Base-by-base conservation (phyloP, 371 early-diverging fungal genomes). In the Umbelopsis sp. region DNA sequence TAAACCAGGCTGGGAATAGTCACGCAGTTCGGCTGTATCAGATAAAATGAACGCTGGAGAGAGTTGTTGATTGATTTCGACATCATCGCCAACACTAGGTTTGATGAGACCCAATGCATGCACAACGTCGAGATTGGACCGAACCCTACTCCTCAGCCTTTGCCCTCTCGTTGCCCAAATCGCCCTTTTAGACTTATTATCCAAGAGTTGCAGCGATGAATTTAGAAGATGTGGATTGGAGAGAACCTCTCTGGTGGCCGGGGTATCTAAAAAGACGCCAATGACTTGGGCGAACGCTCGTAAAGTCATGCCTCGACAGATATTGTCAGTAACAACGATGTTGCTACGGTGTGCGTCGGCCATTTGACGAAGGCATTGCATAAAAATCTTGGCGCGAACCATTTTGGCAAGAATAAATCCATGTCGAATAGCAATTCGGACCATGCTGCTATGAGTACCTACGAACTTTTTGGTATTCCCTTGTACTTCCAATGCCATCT, bases 351-450 rank as follows among this genome's bases (percentile, higher is more conserved):
- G 29, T 1, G 35, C 18, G 35, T 57, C 35, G 32, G 57, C 35
- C 6, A 57, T 9, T 35, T 32, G 18, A 57, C 57, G 57, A n/a
- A 57, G 57, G 35, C 57, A 37, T 7, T 35, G 22, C 57, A 57
- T 57, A 35, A 57, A 57, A 18, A 57, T 35, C 35, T 57, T 57
- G 37, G 57, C 57, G 12, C 57, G 32, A 57, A 57, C 11, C 57
- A 57, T 57, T n/a, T 57, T 57, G 57, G 57, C 35, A 29, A 57
- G 12, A 57, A 57, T 57, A 35, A 25, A 57, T 1, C 57, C 57
- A 29, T 57, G 22, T 3, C 57, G 57, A 16, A 57, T 14, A 29
- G 57, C 57, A 57, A 35, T 57, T 18, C 32, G 29, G 18, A 57
- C 6, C 3, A 32, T 29, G 57, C 57, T 24, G 35, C 32, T 29